These are phyloP conservation scores for Arthrobotrys musiformis DNA, from an alignment of 2,329 filamentous ascomycete species.

Conservation along the genomic window DNA sequence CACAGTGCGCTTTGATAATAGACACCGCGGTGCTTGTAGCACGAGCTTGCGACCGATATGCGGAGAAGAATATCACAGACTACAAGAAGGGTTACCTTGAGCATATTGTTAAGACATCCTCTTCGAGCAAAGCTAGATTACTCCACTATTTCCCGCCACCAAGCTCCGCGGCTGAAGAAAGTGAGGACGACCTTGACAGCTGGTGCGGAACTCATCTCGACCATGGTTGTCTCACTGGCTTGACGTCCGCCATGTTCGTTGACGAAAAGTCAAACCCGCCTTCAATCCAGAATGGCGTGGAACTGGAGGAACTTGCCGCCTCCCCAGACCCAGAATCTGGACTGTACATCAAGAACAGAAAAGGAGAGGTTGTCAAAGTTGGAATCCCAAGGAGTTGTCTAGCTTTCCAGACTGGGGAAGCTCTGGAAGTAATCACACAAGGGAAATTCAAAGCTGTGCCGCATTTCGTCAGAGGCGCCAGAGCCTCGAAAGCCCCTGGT, in stretches of 20 bases:
- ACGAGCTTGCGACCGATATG: constrained; percentile 87
- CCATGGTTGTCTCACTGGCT: constrained; percentile 87
- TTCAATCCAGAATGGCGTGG: constrained; percentile 61
- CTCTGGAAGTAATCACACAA: constrained; percentile 87
- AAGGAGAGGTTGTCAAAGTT: constrained; percentile 85
- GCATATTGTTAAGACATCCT: constrained; percentile 83
- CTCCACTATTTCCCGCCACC: constrained; percentile 88
- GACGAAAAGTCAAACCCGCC: constrained; percentile 72
- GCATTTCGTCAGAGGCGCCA: constrained; percentile 87
- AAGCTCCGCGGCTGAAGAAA: constrained; percentile 61
- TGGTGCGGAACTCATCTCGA: constrained; percentile 95
- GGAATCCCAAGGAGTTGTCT: constrained; percentile 90
- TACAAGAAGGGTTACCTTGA: constrained; percentile 85
- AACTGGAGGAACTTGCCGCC: constrained; percentile 75
- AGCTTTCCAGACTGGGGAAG: constrained; percentile 95
- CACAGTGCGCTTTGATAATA: constrained; percentile 79
- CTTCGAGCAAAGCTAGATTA: constrained; percentile 88
- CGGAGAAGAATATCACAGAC: constrained; percentile 77
- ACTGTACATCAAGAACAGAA: constrained; percentile 91
- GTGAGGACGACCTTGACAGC: constrained; percentile 63
- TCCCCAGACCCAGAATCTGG: constrained; percentile 87
- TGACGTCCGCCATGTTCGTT: constrained; percentile 96
- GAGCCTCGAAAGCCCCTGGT: constrained; percentile 65
- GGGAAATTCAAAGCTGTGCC: constrained; percentile 93
- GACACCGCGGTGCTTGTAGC: constrained; percentile 90